These are phyloP conservation scores for Geotrichum macrosporum DNA, from an alignment of 1,139 yeast species.

Conservation along the genomic window DNA sequence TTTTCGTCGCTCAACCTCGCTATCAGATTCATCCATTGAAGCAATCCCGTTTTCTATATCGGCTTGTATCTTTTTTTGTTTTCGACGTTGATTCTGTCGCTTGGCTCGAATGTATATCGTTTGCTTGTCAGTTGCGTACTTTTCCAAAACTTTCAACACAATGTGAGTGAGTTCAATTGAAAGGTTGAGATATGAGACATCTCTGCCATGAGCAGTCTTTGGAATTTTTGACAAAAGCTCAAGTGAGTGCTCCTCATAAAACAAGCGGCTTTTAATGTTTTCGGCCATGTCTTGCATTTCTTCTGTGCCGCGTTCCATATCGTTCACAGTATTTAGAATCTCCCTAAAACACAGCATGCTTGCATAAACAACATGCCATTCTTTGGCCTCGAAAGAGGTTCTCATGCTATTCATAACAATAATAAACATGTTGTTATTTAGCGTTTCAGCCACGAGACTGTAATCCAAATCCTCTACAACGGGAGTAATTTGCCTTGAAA, in stretches of 20 bases:
- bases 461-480: constrained; percentile 40
- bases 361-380: constrained; percentile 49
- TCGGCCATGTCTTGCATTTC: constrained; percentile 49
- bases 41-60: constrained; percentile 41
- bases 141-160: constrained; percentile 63
- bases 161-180: constrained; percentile 65
- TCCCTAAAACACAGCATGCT: constrained; percentile 67
- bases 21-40: constrained; percentile 46
- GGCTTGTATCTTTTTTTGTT: constrained; percentile 31
- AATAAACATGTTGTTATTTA: constrained; percentile 62
- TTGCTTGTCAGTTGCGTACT: constrained; percentile 59
- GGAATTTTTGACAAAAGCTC: constrained; percentile 59
- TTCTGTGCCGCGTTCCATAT: constrained; percentile 43
- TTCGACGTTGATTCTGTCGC: constrained; percentile 36
- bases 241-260: constrained; percentile 62
- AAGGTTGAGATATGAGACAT: constrained; percentile 59
- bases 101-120: constrained; percentile 53
- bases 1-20: constrained; percentile 37
- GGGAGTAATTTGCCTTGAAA: constrained; percentile 21
- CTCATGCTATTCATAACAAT: constrained; percentile 56
- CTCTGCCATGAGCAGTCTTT: constrained; percentile 58
- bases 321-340: constrained; percentile 52
- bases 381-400: constrained; percentile 42
- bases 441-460: constrained; percentile 61
- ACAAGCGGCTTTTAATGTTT: constrained; percentile 51